Evolutionary conservation across 2,329 filamentous ascomycete genomes (phyloP).

Genomic region (Aureobasidium uvarum): DNA sequence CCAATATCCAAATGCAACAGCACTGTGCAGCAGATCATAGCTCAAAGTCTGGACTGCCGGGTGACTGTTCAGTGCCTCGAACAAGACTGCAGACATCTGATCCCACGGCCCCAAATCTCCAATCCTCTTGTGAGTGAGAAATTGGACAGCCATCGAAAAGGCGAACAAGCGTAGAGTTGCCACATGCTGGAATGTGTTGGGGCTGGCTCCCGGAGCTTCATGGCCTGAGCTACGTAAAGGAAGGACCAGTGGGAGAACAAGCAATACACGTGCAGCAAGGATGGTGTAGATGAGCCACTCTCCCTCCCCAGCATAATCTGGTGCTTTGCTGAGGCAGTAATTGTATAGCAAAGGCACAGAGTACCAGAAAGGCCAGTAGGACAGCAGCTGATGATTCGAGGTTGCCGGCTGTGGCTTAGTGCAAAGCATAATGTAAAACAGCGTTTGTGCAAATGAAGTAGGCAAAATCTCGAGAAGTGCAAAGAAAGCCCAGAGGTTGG

Average conservation of each 20-base stretch:
- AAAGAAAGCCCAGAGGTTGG: slow-evolving; percentile 38
- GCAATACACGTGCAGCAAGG: slow-evolving; percentile 31
- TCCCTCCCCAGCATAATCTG: not conserved
- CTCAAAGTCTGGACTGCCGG: slow-evolving; percentile 37
- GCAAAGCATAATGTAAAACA: slow-evolving; percentile 38
- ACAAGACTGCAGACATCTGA: slow-evolving; percentile 26
- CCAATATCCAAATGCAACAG: slow-evolving; percentile 21
- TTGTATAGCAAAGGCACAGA: slow-evolving; percentile 27
- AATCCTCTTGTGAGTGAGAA: not conserved
- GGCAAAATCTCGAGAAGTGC: slow-evolving; percentile 39
- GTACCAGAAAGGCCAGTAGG: slow-evolving; percentile 21
- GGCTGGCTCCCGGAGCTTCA: not conserved
- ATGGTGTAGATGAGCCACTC: slow-evolving; percentile 32
- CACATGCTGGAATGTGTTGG: slow-evolving; percentile 22
- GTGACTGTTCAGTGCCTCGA: slow-evolving; percentile 33
- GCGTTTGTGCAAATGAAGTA: slow-evolving; percentile 38
- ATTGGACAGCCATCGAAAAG: slow-evolving; percentile 2
- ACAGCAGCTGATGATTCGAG: not conserved
- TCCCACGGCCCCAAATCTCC: not conserved
- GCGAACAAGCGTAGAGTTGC: slow-evolving; percentile 21
- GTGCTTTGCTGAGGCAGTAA: slow-evolving; percentile 28
- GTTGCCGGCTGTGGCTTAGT: slow-evolving; percentile 16
- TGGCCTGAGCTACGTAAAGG: slow-evolving; percentile 1
- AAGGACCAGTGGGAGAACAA: slow-evolving; percentile 32
- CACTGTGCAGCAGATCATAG: slow-evolving; percentile 34